Percentiles rank a stretch among this genome's conserved stretches.
Conservation (phyloP, 352 stramenopile species). For the Phytopythium delawarense region DNA sequence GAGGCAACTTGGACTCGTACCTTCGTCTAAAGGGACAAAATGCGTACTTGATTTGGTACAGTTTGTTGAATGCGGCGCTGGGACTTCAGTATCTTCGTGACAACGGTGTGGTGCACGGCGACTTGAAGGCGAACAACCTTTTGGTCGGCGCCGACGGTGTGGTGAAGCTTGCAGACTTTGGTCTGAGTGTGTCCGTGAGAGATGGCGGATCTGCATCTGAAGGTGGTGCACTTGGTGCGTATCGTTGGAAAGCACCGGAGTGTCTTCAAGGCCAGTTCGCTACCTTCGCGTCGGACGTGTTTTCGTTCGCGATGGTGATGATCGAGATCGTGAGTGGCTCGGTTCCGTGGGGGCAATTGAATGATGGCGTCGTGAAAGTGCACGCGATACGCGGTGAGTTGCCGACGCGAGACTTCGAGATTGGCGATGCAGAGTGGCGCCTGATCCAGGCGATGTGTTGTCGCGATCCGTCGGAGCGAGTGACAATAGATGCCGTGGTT, state of each 20-base stretch:
- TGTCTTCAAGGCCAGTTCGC: constrained; percentile 10
- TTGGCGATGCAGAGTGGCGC: not conserved
- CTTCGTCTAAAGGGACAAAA: constrained; percentile 5
- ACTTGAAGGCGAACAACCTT: constrained; percentile 10
- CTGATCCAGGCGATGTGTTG: constrained; percentile 3
- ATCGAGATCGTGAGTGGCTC: constrained; percentile 3
- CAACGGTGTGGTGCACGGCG: no score
- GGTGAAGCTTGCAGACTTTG: constrained; percentile 30
- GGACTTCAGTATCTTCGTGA: constrained; percentile 12
- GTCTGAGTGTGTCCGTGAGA: constrained; percentile 12
- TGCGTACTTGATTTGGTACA: constrained; percentile 13
- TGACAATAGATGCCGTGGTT: constrained; percentile 2
- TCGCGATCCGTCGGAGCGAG: not conserved
- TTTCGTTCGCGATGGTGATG: constrained; percentile 5
- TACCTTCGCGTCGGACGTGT: constrained; percentile 4
- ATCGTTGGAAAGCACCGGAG: constrained; percentile 27
- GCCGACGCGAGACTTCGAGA: not conserved
- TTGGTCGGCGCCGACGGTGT: constrained; percentile 24
- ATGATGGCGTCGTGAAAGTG: not conserved
- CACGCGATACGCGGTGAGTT: not conserved
- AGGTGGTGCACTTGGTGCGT: constrained; percentile 15
- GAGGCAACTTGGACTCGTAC: constrained; percentile 19
- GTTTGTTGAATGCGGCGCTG: constrained; percentile 20
- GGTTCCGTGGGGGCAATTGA: constrained; percentile 1
- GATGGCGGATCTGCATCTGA: not conserved